phyloP scores from a whole-genome alignment of 139 green algal species.

The Ettlia oleoabundans region DNA sequence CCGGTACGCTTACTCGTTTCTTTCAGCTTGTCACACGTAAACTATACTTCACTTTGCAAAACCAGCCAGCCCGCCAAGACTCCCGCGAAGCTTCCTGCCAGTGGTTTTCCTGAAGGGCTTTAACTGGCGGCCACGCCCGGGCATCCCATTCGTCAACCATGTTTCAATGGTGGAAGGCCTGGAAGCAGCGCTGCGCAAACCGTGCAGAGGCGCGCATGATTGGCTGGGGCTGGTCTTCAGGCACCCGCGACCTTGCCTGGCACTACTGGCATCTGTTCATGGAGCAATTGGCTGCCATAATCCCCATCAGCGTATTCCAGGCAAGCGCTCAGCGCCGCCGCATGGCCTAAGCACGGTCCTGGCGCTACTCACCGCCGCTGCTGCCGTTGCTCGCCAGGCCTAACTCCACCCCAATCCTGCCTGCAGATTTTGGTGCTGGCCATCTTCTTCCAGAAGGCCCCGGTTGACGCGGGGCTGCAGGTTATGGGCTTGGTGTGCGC shows the following conservation, averaged over 20 bases:
- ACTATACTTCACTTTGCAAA: too few species aligned
- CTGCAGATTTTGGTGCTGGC: slow-evolving; percentile 44
- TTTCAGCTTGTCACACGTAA: too few species aligned
- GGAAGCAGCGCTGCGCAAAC: too few species aligned
- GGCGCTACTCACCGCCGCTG: background rate
- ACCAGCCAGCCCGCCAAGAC: too few species aligned
- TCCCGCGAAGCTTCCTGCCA: too few species aligned
- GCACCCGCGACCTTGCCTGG: background rate
- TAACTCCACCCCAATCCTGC: background rate
- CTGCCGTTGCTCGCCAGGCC: background rate
- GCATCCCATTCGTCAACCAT: too few species aligned
- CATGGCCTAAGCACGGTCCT: background rate
- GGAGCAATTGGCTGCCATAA: slow-evolving; percentile 46
- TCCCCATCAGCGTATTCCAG: slow-evolving; percentile 31
- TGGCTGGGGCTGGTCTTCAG: background rate
- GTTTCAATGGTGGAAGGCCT: too few species aligned
- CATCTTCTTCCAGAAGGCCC: slow-evolving; percentile 49
- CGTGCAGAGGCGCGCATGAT: background rate
- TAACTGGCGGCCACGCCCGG: too few species aligned
- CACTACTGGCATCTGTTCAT: slow-evolving; percentile 14
- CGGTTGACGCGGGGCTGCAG: slow-evolving; percentile 33
- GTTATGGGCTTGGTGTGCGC: slow-evolving; percentile 51
- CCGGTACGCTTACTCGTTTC: too few species aligned
- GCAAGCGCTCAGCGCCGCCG: background rate
- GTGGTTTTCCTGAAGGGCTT: too few species aligned